Base-by-base conservation (phyloP, 768 basidiomycete genomes). In the Leccinum pellstonianum region DNA sequence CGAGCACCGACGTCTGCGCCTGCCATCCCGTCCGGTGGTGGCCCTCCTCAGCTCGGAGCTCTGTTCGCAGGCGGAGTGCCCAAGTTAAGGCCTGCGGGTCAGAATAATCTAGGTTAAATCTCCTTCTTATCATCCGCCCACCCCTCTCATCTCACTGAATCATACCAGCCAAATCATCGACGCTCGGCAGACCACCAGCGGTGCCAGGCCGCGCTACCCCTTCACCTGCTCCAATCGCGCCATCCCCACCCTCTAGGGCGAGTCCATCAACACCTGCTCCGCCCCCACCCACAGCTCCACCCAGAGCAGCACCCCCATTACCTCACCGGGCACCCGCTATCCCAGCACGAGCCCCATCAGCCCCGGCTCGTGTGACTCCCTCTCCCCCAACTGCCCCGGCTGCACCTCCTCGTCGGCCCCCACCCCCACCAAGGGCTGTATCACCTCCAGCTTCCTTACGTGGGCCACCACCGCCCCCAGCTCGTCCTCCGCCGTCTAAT, bases 21-120 rank as follows among this genome's bases (percentile, higher is more conserved):
- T 19, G 57, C 41, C 58, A 33, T 63, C 55, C 54, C 65, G 8
- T 63, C 70, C 29, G 77, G 73, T 7, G 76, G 70, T n/a, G 86
- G 80, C 7, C 86, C 93, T 27, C 91, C 92, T 25, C 93, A 95
- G 72, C 77, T 95, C 4, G 94, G 86, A 33, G 87, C 85, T 2
- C 74, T 97, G 11, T 95, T 97, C 68, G 93, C 94, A 49, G 93
- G 92, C 15, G 94, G 95, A 1, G 86, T 96, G 79, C 95, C 95
- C 4, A 95, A 91, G 70, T 71, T 96, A 68, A 95, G 89, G 78
- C 85, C 92, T 49, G 82, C 89, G n/a, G 90, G 86, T 12, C 82
- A 84, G 58, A 79, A 69, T 56, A 80, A 77, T 71, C 73, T 79
- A 57, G 83, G 89, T 88, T 68, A 60, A 80, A 56, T 48, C 48